Evolutionary conservation across 495 filamentous ascomycete genomes (phyloP).

Genomic region (Entonaema liquescens): DNA sequence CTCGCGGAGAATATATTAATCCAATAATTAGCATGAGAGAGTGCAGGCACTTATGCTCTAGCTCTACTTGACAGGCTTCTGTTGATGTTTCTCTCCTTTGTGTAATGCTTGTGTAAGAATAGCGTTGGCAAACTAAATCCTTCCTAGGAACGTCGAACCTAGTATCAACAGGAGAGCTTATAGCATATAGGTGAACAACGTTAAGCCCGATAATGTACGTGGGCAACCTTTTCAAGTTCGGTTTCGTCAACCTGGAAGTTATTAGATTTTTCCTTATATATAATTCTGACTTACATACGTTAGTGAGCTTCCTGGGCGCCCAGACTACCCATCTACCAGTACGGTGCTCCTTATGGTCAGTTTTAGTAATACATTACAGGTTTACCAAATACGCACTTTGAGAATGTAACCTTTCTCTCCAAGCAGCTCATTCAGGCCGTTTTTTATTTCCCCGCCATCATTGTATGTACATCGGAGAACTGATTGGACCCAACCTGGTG

Average conservation of each 20-base stretch:
- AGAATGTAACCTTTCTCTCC: constrained; percentile 4
- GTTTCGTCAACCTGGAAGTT: constrained; percentile 11
- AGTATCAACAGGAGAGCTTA: neutral
- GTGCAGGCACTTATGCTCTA: too few relatives aligned
- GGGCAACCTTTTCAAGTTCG: constrained; percentile 3
- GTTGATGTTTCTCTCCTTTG: too few relatives aligned
- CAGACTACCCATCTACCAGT: constrained; percentile 21
- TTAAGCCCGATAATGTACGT: constrained; percentile 10
- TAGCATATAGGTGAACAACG: too few relatives aligned
- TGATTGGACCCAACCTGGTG: constrained; percentile 10
- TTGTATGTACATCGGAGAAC: constrained; percentile 13
- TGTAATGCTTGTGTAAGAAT: neutral
- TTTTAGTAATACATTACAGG: neutral
- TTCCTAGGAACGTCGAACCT: neutral
- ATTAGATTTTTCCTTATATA: neutral
- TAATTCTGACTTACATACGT: constrained; percentile 29
- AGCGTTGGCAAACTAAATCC: neutral
- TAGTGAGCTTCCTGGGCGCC: constrained; percentile 34
- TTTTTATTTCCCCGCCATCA: constrained; percentile 2
- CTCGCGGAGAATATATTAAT: too few relatives aligned
- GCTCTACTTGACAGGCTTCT: too few relatives aligned
- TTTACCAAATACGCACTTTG: constrained; percentile 2
- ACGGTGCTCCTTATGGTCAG: constrained; percentile 14
- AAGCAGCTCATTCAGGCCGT: constrained; percentile 11
- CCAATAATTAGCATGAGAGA: too few relatives aligned